These are phyloP conservation scores for Aphanomyces euteiches DNA, from an alignment of 352 stramenopile genomes.

Conservation along the genomic window DNA sequence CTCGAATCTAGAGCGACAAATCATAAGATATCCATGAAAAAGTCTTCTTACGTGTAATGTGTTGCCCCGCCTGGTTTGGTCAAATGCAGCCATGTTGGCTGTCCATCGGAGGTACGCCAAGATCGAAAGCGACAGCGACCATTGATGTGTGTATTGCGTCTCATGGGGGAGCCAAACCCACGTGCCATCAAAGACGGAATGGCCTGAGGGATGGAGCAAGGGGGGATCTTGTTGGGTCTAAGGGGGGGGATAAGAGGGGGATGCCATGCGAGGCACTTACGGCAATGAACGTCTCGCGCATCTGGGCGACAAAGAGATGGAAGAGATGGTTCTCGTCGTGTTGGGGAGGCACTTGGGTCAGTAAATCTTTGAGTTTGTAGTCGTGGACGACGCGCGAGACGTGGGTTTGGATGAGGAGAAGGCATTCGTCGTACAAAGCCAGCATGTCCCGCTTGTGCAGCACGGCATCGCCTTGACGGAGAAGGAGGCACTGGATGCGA, in stretches of 20 bases:
- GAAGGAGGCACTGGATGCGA: conserved; percentile 7
- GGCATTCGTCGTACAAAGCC: conserved; percentile 1
- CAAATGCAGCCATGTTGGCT: conserved; percentile 6
- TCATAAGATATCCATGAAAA: not conserved
- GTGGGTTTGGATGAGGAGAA: not conserved
- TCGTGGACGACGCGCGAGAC: not conserved
- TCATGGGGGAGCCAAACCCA: conserved; percentile 9
- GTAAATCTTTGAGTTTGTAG: not conserved
- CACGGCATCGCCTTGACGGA: conserved; percentile 9
- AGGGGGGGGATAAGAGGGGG: not conserved
- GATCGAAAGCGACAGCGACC: not conserved
- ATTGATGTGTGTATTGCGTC: not conserved
- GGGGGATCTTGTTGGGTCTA: conserved; percentile 16
- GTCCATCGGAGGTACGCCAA: conserved; percentile 20
- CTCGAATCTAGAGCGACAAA: conserved; percentile 20
- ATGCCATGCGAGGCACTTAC: not conserved
- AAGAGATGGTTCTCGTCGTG: conserved; percentile 2
- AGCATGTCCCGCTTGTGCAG: conserved; percentile 8
- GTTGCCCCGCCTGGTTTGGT: not conserved
- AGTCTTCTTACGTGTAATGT: conserved; percentile 6
- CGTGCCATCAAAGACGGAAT: conserved; percentile 6
- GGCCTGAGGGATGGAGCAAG: not conserved
- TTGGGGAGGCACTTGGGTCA: not conserved
- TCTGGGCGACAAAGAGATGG: conserved; percentile 21
- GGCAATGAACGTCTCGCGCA: conserved; percentile 27